Base-by-base conservation (phyloP, 495 filamentous ascomycete genomes). In the Lasiosphaeriaceae sp. region DNA sequence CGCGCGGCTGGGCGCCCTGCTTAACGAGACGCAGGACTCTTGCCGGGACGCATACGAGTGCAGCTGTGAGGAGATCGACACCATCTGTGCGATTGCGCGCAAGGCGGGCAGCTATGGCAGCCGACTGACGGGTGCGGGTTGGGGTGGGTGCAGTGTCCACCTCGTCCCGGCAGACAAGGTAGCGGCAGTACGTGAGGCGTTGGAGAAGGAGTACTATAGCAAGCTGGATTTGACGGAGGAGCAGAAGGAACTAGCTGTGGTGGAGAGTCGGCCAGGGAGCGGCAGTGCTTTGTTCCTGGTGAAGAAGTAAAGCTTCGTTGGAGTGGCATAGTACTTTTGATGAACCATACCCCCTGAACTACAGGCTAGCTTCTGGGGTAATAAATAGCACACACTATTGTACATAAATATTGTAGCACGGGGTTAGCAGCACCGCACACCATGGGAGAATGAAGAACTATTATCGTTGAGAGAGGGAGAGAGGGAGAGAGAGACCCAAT, bases 111-210 rank as follows among this genome's bases (percentile, higher is more conserved):
- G 86, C 41, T 93, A 88, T 71, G 95, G 94, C 20, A 89, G 87
- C 61, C 81, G 94, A 9, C 73, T 97, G 65, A 98, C 94, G 2
- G 94, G 94, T 49, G 94, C 94, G 16, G 94, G 94, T 24, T 98
- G 94, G 94, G 94, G 94, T 58, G 94, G 94, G 12, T 97, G 95
- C 71, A 91, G 83, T 45, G 93, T 98, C 49, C 95, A 98, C 72
- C 80, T 98, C 55, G 85, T 97, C 47, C 88, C 93, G 2, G 87
- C 85, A 61, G 83, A 90, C 55, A 93, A 88, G 73, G 88, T 96
- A 1, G 85, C 90, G n/a, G 84, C 74, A 37, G 87, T 98, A 22
- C 90, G 82, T 67, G 75, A 81, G 67, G 87, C 86, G 19, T 87
- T 90, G 83, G 79, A 87, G 66, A 76, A 83, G 55, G 82, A 89